phyloP scores from a whole-genome alignment of 148 eudicot genomes.

The Arctostaphylos glauca region DNA sequence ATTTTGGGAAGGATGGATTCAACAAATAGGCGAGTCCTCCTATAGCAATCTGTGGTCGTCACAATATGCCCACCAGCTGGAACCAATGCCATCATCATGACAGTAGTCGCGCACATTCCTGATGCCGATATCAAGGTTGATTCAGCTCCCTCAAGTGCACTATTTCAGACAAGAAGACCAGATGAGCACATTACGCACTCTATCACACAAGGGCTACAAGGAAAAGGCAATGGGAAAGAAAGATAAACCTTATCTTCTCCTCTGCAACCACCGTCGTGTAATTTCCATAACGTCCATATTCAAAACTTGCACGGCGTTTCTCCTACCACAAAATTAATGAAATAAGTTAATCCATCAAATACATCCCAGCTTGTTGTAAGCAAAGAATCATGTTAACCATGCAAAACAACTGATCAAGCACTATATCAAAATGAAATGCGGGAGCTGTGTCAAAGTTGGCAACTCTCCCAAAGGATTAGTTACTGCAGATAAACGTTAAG shows the following conservation, averaged over 20 bases:
- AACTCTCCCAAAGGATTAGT: neutral
- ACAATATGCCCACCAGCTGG: constrained; percentile 92
- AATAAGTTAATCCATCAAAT: neutral
- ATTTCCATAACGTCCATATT: constrained; percentile 91
- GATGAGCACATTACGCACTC: neutral
- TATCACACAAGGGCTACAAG: neutral
- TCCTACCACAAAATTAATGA: constrained; percentile 39
- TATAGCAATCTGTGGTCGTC: constrained; percentile 85
- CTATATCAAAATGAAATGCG: neutral
- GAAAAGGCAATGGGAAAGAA: neutral
- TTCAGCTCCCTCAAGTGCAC: constrained; percentile 97
- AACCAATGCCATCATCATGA: constrained; percentile 74
- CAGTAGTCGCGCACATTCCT: constrained; percentile 90
- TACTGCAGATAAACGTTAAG: neutral
- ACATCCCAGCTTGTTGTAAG: neutral
- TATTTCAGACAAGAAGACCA: constrained; percentile 17
- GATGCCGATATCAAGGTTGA: constrained; percentile 77
- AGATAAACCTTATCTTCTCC: constrained; percentile 70
- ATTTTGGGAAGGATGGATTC: constrained; percentile 79
- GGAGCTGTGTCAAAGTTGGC: neutral
- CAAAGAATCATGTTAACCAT: neutral
- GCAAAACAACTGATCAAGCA: neutral
- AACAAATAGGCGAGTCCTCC: constrained; percentile 79
- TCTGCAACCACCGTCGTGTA: constrained; percentile 63
- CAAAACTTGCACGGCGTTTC: constrained; percentile 66